A percentile compares a stretch with the other conserved stretches of the same genome.
phyloP scores from a whole-genome alignment of 208 protist species.

The Acanthamoeba triangularis region DNA sequence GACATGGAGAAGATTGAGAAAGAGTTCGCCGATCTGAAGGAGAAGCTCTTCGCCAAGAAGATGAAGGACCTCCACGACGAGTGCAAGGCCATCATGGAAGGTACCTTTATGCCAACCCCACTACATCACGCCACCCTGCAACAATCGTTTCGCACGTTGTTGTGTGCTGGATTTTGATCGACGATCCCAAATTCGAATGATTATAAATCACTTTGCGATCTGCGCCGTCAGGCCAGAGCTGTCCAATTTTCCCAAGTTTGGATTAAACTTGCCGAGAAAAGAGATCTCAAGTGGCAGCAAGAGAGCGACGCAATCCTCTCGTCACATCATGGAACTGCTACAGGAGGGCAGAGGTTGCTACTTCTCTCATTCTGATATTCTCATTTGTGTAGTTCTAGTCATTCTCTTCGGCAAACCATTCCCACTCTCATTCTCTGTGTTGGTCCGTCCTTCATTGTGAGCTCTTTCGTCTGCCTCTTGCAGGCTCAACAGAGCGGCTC shows the following conservation, averaged over 20 bases:
- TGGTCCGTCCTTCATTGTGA: neutral
- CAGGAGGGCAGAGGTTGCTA: neutral
- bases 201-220: no score
- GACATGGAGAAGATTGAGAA: constrained; percentile 83
- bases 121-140: neutral
- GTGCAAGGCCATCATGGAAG: constrained; percentile 84
- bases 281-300: neutral
- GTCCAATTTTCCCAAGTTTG: neutral
- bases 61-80: constrained; percentile 83
- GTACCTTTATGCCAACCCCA: constrained; percentile 26
- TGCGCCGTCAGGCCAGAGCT: neutral
- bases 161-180: no score
- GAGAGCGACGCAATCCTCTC: neutral
- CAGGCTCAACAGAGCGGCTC: no score
- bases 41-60: constrained; percentile 86
- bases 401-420: neutral
- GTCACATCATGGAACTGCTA: neutral
- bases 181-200: no score
- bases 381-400: neutral
- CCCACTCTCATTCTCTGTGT: neutral
- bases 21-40: constrained; percentile 86
- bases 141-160: no score
- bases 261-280: neutral
- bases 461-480: neutral
- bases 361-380: neutral